Evolutionary conservation across 2,329 filamentous ascomycete species (phyloP).

Genomic region (Aspergillus aculeatus): DNA sequence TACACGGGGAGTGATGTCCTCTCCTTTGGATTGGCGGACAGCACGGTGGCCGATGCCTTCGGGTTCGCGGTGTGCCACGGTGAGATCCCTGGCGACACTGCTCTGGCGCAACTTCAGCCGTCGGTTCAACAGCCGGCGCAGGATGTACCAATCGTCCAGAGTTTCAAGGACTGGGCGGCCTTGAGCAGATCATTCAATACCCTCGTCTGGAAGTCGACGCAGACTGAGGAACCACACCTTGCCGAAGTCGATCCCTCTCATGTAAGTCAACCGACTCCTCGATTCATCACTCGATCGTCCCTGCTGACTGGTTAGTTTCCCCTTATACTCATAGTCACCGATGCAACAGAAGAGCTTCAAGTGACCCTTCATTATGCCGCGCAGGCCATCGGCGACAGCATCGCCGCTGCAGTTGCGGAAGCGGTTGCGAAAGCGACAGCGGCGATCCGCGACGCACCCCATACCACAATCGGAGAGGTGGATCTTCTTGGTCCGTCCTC

Average conservation of each 20-base stretch:
- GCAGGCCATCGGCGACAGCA: slow-evolving; percentile 7
- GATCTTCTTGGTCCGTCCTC: slow-evolving; percentile 10
- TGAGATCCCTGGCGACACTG: slow-evolving; percentile 4
- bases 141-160: not conserved
- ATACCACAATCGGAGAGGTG: slow-evolving; percentile 9
- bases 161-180: slow-evolving; percentile 8
- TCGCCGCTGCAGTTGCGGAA: slow-evolving; percentile 10
- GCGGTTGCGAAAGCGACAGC: slow-evolving; percentile 7
- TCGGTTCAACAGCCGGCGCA: not conserved
- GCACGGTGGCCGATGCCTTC: not conserved
- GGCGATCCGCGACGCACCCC: not conserved
- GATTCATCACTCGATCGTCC: not conserved
- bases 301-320: slow-evolving; percentile 5
- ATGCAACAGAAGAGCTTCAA: slow-evolving; percentile 1
- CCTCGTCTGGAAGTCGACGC: slow-evolving; percentile 9
- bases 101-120: slow-evolving; percentile 2
- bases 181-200: slow-evolving; percentile 12
- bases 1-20: slow-evolving; percentile 12
- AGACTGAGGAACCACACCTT: not conserved
- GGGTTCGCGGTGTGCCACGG: slow-evolving; percentile 11
- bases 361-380: slow-evolving; percentile 8
- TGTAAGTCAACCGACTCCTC: not conserved
- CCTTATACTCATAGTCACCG: slow-evolving; percentile 6
- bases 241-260: slow-evolving; percentile 9
- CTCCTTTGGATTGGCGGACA: slow-evolving; percentile 9